These are phyloP conservation scores for Draba incana DNA, from an alignment of 345 rosid species.

Conservation along the genomic window DNA sequence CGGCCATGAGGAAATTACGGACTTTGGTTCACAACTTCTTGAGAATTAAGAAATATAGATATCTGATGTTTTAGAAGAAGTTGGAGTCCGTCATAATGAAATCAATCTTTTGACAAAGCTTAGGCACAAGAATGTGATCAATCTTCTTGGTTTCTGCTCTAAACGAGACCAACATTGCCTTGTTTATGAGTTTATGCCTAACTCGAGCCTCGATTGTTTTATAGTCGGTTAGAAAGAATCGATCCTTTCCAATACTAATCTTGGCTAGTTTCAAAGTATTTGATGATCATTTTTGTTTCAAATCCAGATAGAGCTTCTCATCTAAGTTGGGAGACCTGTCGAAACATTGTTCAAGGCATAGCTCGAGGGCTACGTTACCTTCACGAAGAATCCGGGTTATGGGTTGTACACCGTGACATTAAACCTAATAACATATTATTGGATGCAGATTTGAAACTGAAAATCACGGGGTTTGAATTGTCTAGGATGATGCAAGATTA, in stretches of 20 bases:
- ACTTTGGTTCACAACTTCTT: no score
- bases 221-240: slow-evolving; percentile 47
- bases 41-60: no score
- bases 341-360: slow-evolving; percentile 36
- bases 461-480: slow-evolving; percentile 23
- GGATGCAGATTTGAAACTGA: slow-evolving; percentile 27
- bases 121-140: slow-evolving; percentile 59
- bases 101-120: slow-evolving; percentile 50
- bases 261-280: no score
- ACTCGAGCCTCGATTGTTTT: slow-evolving; percentile 48
- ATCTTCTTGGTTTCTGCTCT: slow-evolving; percentile 57
- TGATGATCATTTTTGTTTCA: not conserved
- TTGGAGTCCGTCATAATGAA: slow-evolving; percentile 21
- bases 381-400: slow-evolving; percentile 30
- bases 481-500: slow-evolving; percentile 25
- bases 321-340: slow-evolving; percentile 32
- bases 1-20: no score
- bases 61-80: no score
- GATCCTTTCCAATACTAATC: no score
- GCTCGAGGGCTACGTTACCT: slow-evolving; percentile 35
- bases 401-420: slow-evolving; percentile 29
- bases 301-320: slow-evolving; percentile 26
- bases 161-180: slow-evolving; percentile 48
- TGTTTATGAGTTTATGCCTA: slow-evolving; percentile 66
- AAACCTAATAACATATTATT: slow-evolving; percentile 29